phyloP scores from a whole-genome alignment of 2,329 filamentous ascomycete genomes.

The Karstenula rhodostoma region DNA sequence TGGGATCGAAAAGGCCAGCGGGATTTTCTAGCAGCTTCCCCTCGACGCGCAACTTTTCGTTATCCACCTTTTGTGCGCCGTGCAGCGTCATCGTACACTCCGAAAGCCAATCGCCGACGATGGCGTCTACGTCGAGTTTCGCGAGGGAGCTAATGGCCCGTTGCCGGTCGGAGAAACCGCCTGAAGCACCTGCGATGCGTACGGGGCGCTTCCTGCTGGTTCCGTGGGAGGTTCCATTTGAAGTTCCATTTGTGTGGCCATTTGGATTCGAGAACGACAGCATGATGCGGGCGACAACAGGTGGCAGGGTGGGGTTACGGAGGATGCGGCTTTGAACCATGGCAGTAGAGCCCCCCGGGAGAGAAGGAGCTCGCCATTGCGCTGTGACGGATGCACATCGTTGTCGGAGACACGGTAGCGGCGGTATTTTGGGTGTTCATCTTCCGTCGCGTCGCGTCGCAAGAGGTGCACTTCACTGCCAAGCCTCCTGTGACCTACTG shows the following conservation, averaged over 20 bases:
- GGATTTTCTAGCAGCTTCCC: conserved; percentile 23
- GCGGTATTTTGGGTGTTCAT: conserved; percentile 16
- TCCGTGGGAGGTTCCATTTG: conserved; percentile 9
- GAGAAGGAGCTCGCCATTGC: conserved; percentile 3
- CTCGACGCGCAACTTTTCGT: conserved; percentile 44
- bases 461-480: conserved; percentile 15
- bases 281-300: not conserved
- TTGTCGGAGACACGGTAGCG: not conserved
- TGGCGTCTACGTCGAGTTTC: conserved; percentile 34
- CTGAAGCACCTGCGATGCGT: conserved; percentile 51
- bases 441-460: conserved; percentile 14
- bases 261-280: not conserved
- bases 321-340: conserved; percentile 1
- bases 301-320: conserved; percentile 1
- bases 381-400: not conserved
- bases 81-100: conserved; percentile 31
- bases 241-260: not conserved
- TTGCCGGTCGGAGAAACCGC: conserved; percentile 53
- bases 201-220: conserved; percentile 24
- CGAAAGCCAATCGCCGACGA: conserved; percentile 31
- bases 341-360: not conserved
- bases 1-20: conserved; percentile 27
- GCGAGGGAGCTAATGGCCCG: conserved; percentile 51
- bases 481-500: conserved; percentile 18
- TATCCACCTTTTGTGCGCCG: conserved; percentile 28